phyloP scores from a whole-genome alignment of 2,329 filamentous ascomycete genomes.

The Xylaria polymorpha region DNA sequence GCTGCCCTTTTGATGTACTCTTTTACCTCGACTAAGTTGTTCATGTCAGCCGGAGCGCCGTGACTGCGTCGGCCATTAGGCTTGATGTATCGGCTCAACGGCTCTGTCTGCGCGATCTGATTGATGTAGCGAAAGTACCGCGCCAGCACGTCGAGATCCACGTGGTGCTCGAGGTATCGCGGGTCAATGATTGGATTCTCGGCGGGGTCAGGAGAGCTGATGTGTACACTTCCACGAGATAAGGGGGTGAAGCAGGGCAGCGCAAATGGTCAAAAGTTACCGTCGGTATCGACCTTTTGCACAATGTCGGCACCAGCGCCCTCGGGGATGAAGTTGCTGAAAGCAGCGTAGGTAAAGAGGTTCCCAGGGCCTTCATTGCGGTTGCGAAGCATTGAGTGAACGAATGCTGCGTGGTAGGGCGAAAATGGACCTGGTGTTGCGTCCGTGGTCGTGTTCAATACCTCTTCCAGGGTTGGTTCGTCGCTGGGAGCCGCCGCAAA shows the following conservation, averaged over 20 bases:
- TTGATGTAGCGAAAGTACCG: conserved; percentile 28
- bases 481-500: not conserved
- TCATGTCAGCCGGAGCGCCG: conserved; percentile 16
- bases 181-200: conserved; percentile 26
- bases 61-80: conserved; percentile 2
- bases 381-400: conserved; percentile 3
- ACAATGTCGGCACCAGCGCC: not conserved
- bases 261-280: conserved; percentile 15
- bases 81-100: conserved; percentile 10
- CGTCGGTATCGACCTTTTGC: not conserved
- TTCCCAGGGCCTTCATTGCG: conserved; percentile 2
- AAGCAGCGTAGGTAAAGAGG: conserved; percentile 6
- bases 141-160: conserved; percentile 35
- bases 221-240: conserved; percentile 40
- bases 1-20: conserved; percentile 23
- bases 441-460: conserved; percentile 1
- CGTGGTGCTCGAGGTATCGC: conserved; percentile 29
- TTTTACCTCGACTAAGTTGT: not conserved
- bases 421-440: conserved; percentile 12
- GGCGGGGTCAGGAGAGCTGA: conserved; percentile 24
- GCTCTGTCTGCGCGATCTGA: conserved; percentile 20
- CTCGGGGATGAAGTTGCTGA: conserved; percentile 6
- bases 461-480: conserved; percentile 1
- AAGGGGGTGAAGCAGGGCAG: conserved; percentile 18
- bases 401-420: conserved; percentile 2